phyloP scores from a whole-genome alignment of 192 early-diverging fungal species.

The Rhizoclosmatium globosum region DNA sequence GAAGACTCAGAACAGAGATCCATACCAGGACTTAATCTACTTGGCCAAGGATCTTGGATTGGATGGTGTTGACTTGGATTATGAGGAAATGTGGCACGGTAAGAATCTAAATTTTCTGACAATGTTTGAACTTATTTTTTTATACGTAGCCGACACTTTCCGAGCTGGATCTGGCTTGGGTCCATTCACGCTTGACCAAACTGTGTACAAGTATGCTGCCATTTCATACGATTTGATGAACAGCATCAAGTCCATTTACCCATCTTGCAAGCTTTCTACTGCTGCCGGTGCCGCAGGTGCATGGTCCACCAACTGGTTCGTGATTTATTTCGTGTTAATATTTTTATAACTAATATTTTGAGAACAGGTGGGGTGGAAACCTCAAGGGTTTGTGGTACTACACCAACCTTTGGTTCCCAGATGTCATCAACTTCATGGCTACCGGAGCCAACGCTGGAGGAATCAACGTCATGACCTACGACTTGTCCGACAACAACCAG shows the following conservation, averaged over 20 bases:
- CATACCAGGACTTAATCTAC: constrained; percentile 21
- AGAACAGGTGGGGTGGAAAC: constrained; percentile 27
- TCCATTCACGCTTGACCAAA: constrained; percentile 30
- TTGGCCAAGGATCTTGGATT: constrained; percentile 29
- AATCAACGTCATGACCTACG: constrained; percentile 35
- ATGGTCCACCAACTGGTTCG: constrained; percentile 19
- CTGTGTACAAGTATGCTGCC: constrained; percentile 39
- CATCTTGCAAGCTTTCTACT: constrained; percentile 22
- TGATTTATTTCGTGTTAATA: too few species aligned
- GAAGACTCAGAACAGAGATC: background rate
- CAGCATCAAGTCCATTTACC: constrained; percentile 12
- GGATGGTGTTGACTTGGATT: constrained; percentile 30
- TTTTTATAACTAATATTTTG: too few species aligned
- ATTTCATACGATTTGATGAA: constrained; percentile 16
- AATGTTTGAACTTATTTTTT: background rate
- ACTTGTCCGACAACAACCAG: constrained; percentile 16
- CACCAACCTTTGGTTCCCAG: constrained; percentile 27
- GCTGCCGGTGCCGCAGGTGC: constrained; percentile 33
- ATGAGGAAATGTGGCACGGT: constrained; percentile 36
- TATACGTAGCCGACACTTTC: constrained; percentile 25
- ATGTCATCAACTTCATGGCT: constrained; percentile 19
- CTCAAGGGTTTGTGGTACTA: constrained; percentile 30
- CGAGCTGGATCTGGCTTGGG: background rate
- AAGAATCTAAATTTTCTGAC: background rate
- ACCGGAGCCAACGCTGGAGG: constrained; percentile 29